Evolutionary conservation across 2,329 filamentous ascomycete genomes (phyloP).

Genomic region (Juglanconis sp.): DNA sequence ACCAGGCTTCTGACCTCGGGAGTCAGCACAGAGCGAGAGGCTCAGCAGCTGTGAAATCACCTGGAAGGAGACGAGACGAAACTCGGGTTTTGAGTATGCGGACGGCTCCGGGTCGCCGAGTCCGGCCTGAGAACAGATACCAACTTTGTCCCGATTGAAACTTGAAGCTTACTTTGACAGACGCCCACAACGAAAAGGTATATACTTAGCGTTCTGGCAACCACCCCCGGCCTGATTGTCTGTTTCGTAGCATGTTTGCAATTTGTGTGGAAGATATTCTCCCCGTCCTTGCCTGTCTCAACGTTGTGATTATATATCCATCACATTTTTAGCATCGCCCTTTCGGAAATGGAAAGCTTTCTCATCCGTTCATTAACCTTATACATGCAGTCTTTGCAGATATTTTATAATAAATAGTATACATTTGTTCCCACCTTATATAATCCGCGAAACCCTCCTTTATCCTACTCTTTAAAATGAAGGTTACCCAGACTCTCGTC

Average conservation of each 20-base stretch:
- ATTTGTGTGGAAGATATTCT: not conserved
- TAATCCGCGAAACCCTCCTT: not conserved
- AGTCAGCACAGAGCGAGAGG: not conserved
- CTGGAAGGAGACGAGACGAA: not conserved
- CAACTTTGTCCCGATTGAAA: not conserved
- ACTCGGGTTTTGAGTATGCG: not conserved
- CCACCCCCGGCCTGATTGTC: not conserved
- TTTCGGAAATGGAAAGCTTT: not conserved
- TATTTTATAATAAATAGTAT: not conserved
- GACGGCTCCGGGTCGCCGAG: not conserved
- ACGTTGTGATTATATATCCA: no score
- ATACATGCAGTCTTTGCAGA: not conserved
- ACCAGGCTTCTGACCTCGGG: not conserved
- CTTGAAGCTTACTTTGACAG: not conserved
- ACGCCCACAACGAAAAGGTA: not conserved
- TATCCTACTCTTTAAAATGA: not conserved
- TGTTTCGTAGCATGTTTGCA: not conserved
- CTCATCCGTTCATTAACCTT: no score
- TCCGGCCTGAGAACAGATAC: not conserved
- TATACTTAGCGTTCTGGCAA: not conserved
- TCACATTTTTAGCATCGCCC: not conserved
- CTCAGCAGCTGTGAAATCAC: not conserved
- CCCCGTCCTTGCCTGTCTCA: no score
- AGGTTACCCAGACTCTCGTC: not conserved
- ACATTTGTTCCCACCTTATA: not conserved